Conservation (phyloP, 192 early-diverging fungal species). For the Backusella tuberculispora region DNA sequence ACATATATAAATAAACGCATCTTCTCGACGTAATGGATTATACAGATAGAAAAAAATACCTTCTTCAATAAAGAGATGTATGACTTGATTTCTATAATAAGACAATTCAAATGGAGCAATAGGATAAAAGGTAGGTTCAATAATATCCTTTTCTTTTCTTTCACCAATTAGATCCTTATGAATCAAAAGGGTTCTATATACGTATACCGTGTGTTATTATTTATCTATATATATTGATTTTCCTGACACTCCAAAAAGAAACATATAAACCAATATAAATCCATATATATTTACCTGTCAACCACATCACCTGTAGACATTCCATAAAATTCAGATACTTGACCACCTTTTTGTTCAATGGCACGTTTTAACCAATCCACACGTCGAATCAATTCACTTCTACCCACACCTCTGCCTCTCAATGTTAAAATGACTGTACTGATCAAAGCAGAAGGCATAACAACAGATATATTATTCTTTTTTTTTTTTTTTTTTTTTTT, state of each 20-base stretch:
- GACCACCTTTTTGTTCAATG: slow-evolving; percentile 70
- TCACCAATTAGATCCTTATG: slow-evolving; percentile 78
- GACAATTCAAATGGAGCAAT: slow-evolving; percentile 81
- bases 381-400: slow-evolving; percentile 72
- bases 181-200: slow-evolving; percentile 59
- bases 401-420: slow-evolving; percentile 73
- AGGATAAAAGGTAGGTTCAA: slow-evolving; percentile 83
- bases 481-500: slow-evolving; percentile 17
- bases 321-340: slow-evolving; percentile 77
- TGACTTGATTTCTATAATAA: slow-evolving; percentile 86
- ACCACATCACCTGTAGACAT: slow-evolving; percentile 75
- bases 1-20: not conserved
- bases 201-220: not conserved
- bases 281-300: slow-evolving; percentile 56
- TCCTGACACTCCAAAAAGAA: not conserved
- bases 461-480: slow-evolving; percentile 73
- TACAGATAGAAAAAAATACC: slow-evolving; percentile 33
- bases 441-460: slow-evolving; percentile 86
- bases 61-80: slow-evolving; percentile 60
- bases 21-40: too few species aligned
- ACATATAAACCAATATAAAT: not conserved
- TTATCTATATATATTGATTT: not conserved
- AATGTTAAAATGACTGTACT: slow-evolving; percentile 81
- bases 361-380: slow-evolving; percentile 71
- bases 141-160: slow-evolving; percentile 71